Base-by-base conservation (phyloP, 148 eudicot genomes). In the Suaeda aralocaspica region DNA sequence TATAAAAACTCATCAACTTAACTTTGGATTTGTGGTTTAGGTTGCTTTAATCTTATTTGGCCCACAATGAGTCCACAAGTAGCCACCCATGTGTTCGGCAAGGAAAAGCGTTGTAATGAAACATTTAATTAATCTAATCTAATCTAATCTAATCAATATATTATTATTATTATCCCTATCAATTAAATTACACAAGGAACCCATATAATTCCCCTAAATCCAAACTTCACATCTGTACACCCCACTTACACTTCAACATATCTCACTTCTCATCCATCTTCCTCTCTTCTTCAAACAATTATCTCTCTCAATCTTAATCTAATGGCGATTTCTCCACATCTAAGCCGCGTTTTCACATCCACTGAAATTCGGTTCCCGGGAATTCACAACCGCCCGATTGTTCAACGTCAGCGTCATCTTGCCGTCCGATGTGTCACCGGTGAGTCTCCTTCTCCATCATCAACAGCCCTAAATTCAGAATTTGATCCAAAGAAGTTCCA, bases 401-500 rank as follows among this genome's bases (percentile, higher is more conserved):
- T 59, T 10, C 45, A 66, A 71, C 84, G 87, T 73, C 82, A 78
- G 21, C 62, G 80, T 52, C 34, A 60, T 26, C 58, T 66, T 1
- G 1, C 83, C 70, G 82, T 88, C 70, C 85, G 94, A 29, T 88
- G 96, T 76, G 67, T 80, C 81, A 72, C 79, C 82, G 91, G 80
- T 24, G 92, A 84, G 64, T 73, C 84, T 24, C 39, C 81, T 18
- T 33, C 72, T 28, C 10, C 60, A 6, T 34, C 71, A 9, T 36
- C 75, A 5, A 26, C 84, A 29, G 56, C 78, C 56, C 74, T 65
- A 34, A 81, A 75, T 46, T 66, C 86, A 2, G 84, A 89, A n/a
- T 94, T 94, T 66, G 96, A 94, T 56, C 75, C 97, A 8, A 94
- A 91, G 86, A 83, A 71, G 64, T 94, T 94, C 77, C 76, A 97